Percentiles rank a stretch among this genome's conserved stretches.
These are phyloP conservation scores for Pilaira anomala DNA, from an alignment of 192 early-diverging fungal species.

Conservation along the genomic window DNA sequence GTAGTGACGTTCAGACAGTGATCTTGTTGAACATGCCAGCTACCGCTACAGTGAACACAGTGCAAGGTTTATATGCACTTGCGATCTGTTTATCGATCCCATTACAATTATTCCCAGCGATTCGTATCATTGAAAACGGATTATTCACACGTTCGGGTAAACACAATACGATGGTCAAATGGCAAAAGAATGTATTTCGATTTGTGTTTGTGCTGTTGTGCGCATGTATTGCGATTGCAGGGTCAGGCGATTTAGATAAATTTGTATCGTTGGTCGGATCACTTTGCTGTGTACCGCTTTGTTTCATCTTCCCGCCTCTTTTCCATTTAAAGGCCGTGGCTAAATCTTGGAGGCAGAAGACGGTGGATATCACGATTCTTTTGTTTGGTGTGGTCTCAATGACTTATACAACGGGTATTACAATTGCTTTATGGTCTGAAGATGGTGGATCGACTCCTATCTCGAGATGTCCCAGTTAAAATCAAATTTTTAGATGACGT, in stretches of 20 bases:
- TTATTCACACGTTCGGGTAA: conserved; percentile 86
- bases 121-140: conserved; percentile 87
- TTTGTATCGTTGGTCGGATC: conserved; percentile 34
- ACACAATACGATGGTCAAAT: conserved; percentile 71
- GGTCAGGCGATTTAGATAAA: conserved; percentile 56
- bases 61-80: conserved; percentile 86
- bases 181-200: conserved; percentile 84
- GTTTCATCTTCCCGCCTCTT: conserved; percentile 84
- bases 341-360: conserved; percentile 38
- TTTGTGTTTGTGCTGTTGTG: conserved; percentile 62
- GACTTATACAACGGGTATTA: conserved; percentile 79
- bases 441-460: conserved; percentile 21
- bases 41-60: conserved; percentile 57
- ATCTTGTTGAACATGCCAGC: conserved; percentile 86
- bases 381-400: conserved; percentile 69
- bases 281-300: conserved; percentile 55
- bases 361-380: conserved; percentile 60
- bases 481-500: too few species aligned
- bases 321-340: conserved; percentile 76
- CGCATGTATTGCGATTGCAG: conserved; percentile 71
- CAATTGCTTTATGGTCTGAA: conserved; percentile 58
- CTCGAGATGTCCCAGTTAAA: conserved; percentile 17
- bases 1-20: conserved; percentile 79
- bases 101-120: conserved; percentile 88
- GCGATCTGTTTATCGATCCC: conserved; percentile 95